Conservation (phyloP, 345 rosid species). For the Kernera saxatilis region DNA sequence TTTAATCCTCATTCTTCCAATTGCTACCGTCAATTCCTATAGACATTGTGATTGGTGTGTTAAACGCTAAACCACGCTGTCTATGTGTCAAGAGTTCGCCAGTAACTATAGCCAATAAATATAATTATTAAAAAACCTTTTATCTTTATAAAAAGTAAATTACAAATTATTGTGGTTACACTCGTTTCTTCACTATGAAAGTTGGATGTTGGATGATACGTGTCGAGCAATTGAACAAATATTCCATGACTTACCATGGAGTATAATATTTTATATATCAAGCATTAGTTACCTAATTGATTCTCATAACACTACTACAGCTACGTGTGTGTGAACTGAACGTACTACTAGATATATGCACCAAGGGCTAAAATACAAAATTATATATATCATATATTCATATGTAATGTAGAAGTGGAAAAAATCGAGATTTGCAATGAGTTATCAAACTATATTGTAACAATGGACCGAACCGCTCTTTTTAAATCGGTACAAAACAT, state of each 20-base stretch:
- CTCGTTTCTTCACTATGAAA: conserved; percentile 13
- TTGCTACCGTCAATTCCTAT: not conserved
- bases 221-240: conserved; percentile 8
- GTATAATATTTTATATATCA: not conserved
- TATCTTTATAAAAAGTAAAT: not conserved
- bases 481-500: not conserved
- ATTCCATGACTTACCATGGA: not conserved
- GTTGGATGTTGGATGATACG: conserved; percentile 6
- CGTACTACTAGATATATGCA: not conserved
- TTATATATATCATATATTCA: not conserved
- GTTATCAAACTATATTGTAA: not conserved
- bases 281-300: conserved; percentile 14
- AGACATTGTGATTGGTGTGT: not conserved
- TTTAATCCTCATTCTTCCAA: not conserved
- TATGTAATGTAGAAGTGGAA: not conserved
- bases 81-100: not conserved
- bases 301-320: not conserved
- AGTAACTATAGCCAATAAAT: not conserved
- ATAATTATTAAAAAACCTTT: not conserved
- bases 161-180: conserved; percentile 4
- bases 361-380: not conserved
- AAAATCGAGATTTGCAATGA: not conserved
- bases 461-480: not conserved
- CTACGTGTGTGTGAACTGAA: not conserved
- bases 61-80: not conserved